Percentiles rank a stretch among this genome's conserved stretches.
Evolutionary conservation across 768 basidiomycete genomes (phyloP).

Genomic region (Scleroderma bovista): DNA sequence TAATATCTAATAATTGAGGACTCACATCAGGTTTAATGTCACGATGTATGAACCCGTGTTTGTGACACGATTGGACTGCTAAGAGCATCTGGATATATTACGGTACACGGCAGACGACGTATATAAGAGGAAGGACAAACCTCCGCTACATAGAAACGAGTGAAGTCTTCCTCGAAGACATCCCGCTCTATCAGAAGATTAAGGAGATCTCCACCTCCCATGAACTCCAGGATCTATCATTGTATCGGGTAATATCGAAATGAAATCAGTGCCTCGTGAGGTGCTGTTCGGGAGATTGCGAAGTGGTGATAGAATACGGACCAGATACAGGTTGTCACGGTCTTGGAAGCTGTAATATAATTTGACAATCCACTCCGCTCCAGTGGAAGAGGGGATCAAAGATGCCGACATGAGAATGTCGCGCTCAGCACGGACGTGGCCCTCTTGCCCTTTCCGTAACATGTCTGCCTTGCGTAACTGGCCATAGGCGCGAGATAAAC

Average conservation of each 20-base stretch:
- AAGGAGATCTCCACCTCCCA: conserved; percentile 95
- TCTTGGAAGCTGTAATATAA: conserved; percentile 95
- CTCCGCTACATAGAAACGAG: conserved; percentile 93
- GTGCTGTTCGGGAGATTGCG: conserved; percentile 19
- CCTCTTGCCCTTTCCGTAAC: conserved; percentile 95
- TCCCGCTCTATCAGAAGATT: conserved; percentile 92
- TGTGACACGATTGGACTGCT: conserved; percentile 89
- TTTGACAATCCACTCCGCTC: conserved; percentile 91
- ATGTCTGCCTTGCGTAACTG: conserved; percentile 86
- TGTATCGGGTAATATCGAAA: conserved; percentile 48
- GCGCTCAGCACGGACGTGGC: conserved; percentile 93
- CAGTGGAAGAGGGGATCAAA: conserved; percentile 62
- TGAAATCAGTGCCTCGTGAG: conserved; percentile 39
- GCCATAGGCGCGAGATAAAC: conserved; percentile 21
- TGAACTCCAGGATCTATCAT: conserved; percentile 81
- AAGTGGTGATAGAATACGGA: conserved; percentile 41
- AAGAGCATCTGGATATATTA: conserved; percentile 73
- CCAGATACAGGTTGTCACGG: conserved; percentile 90
- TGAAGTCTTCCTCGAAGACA: conserved; percentile 86
- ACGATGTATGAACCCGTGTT: conserved; percentile 93
- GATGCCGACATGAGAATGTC: conserved; percentile 91
- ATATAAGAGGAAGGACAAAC: conserved; percentile 36
- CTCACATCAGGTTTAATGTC: conserved; percentile 94
- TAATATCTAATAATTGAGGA: conserved; percentile 21
- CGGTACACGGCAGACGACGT: conserved; percentile 19